These are phyloP conservation scores for Xanthoparmelia taractica DNA, from an alignment of 495 filamentous ascomycete genomes.

Conservation along the genomic window DNA sequence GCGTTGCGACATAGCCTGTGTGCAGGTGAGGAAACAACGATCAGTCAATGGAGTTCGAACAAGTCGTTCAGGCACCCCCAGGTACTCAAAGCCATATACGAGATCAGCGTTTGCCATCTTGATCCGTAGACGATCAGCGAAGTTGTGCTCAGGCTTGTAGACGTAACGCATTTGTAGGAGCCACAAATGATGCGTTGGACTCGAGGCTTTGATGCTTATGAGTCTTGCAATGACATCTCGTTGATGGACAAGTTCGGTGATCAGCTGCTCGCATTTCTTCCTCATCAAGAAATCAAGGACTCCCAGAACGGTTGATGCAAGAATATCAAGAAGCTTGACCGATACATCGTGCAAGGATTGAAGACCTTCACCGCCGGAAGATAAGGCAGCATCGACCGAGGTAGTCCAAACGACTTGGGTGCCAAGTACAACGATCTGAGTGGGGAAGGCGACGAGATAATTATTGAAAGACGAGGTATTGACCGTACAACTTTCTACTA, in stretches of 20 bases:
- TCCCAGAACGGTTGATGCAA: conserved; percentile 82
- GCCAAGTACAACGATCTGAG: conserved; percentile 90
- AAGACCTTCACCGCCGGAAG: conserved; percentile 59
- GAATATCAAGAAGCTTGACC: conserved; percentile 68
- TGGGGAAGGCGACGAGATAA: conserved; percentile 75
- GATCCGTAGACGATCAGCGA: conserved; percentile 74
- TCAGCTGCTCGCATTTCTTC: conserved; percentile 97
- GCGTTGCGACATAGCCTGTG: conserved; percentile 88
- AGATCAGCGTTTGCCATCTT: conserved; percentile 96
- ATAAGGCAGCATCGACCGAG: conserved; percentile 66
- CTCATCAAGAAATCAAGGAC: conserved; percentile 79
- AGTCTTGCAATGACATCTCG: conserved; percentile 84
- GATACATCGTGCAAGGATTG: conserved; percentile 62
- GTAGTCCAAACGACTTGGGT: conserved; percentile 94
- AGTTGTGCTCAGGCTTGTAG: conserved; percentile 72
- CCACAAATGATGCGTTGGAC: conserved; percentile 84
- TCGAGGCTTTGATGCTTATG: conserved; percentile 61
- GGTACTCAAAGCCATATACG: conserved; percentile 94
- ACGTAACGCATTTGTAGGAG: conserved; percentile 97
- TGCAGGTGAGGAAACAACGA: conserved; percentile 94
- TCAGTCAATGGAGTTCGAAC: conserved; percentile 95
- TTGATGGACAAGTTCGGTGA: conserved; percentile 98
- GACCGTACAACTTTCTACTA: conserved; percentile 60
- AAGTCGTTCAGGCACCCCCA: conserved; percentile 90
- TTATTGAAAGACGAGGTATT: conserved; percentile 59